Base-by-base conservation (phyloP, 768 basidiomycete species). In the Naganishia kalamii region DNA sequence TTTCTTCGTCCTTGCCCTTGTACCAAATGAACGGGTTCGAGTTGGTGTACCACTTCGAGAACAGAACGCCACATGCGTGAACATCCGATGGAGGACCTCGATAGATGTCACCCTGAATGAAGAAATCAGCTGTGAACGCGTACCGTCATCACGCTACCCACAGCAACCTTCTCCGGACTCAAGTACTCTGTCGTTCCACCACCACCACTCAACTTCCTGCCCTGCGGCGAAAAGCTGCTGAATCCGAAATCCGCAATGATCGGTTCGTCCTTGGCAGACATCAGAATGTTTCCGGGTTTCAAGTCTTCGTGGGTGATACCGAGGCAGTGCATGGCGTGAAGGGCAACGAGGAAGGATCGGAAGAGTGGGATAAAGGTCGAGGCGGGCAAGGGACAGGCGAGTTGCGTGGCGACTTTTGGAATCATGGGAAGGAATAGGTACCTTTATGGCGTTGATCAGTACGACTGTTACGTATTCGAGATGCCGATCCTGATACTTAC, bases 231-330 rank as follows among this genome's bases (percentile, higher is more conserved):
- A 63, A 77, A 76, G 30, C 72, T 74, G 30, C 70, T 70, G 66
- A 77, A 75, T 0, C 76, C 76, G 50, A 77, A 75, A 48, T 77
- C 76, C 11, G 75, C 71, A 12, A 76, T 46, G 1, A 69, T 57
- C 2, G 74, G 74, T 11, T 52, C 21, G n/a, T 71, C 66, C 0
- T 70, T 44, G 1, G 68, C 47, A 62, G 79, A 69, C 41, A 83
- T 74, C 30, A 83, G 70, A 59, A 83, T 76, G 66, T 83, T 83
- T 19, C 79, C 76, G 17, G 80, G 80, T 37, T 79, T 76, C 40
- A 83, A 63, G 68, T 83, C 81, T 23, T 80, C 80, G 65, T 83
- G 81, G 29, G 78, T 77, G 71, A 83, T 74, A 17, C 84, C 84
- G 48, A 77, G 65, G 3, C 30, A 35, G 43, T 77, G 76, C 1